phyloP scores from a whole-genome alignment of 306 rosid species.

The Cucumis sativus region DNA sequence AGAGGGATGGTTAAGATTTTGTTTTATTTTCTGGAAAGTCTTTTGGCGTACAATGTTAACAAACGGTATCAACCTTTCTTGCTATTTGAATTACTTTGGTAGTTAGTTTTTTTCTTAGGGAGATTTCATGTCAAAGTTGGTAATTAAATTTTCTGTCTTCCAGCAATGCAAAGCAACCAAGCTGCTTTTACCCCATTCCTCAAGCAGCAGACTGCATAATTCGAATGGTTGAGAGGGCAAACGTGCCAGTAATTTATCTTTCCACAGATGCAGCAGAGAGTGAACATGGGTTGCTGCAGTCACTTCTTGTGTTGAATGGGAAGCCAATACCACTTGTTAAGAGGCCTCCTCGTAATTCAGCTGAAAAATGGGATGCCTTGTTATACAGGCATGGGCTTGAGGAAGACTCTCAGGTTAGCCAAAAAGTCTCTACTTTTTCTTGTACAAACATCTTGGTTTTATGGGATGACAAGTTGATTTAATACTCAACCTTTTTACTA shows the following conservation, averaged over 20 bases:
- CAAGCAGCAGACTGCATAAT: constrained; percentile 87
- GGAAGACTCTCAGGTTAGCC: constrained; percentile 68
- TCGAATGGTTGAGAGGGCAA: constrained; percentile 52
- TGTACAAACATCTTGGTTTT: neutral
- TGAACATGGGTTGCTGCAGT: constrained; percentile 75
- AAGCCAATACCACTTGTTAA: constrained; percentile 70
- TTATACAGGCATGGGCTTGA: constrained; percentile 65
- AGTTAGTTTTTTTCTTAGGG: neutral
- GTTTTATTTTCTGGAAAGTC: neutral
- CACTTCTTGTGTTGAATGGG: constrained; percentile 57
- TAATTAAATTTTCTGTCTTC: neutral
- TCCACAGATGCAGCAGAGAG: constrained; percentile 95
- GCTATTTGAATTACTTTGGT: neutral
- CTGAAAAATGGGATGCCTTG: constrained; percentile 98
- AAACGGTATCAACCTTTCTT: neutral
- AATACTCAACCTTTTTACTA: neutral
- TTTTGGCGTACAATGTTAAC: neutral
- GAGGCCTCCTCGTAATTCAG: constrained; percentile 74
- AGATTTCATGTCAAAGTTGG: neutral
- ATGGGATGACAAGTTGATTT: neutral
- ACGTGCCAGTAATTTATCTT: constrained; percentile 64
- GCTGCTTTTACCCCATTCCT: constrained; percentile 97
- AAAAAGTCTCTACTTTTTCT: constrained; percentile 6
- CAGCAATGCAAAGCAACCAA: constrained; percentile 72
- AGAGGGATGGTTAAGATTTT: neutral